Conservation (phyloP, 2,329 filamentous ascomycete genomes). For the Byssochlamys sp. region DNA sequence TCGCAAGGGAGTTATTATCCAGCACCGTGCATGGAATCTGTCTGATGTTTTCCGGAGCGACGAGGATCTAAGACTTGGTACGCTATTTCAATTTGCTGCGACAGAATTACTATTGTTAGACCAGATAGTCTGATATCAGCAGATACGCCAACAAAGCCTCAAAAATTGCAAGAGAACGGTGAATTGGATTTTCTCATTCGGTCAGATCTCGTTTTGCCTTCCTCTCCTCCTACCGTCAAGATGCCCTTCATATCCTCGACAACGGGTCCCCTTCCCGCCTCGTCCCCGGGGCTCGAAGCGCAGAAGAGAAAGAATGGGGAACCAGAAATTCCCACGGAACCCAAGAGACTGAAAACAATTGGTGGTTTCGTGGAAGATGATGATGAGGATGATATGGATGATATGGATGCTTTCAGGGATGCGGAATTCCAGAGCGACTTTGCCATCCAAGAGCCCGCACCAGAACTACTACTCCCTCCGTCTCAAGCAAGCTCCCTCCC, state of each 20-base stretch:
- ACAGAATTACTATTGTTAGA: not conserved
- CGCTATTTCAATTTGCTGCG: not conserved
- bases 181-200: conserved; percentile 8
- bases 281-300: conserved; percentile 22
- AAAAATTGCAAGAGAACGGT: conserved; percentile 6
- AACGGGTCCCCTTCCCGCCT: conserved; percentile 25
- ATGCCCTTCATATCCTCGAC: conserved; percentile 38
- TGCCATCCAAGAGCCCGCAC: conserved; percentile 17
- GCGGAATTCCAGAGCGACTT: conserved; percentile 22
- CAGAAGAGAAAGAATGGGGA: conserved; percentile 33
- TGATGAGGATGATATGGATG: conserved; percentile 27
- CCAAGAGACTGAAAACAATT: conserved; percentile 33
- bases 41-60: conserved; percentile 36
- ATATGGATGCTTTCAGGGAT: conserved; percentile 17
- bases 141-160: conserved; percentile 31
- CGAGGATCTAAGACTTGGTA: conserved; percentile 30
- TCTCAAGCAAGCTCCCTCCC: conserved; percentile 4
- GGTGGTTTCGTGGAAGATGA: conserved; percentile 36
- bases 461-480: conserved; percentile 9
- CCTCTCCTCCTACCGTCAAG: conserved; percentile 22
- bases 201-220: conserved; percentile 16
- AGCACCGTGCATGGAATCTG: conserved; percentile 34
- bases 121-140: conserved; percentile 2
- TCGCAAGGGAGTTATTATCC: conserved; percentile 32
- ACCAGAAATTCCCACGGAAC: conserved; percentile 17